Evolutionary conservation across 768 basidiomycete genomes (phyloP), one percentile per base, ranked within the genome.

Genomic region (Kwoniella shandongensis): DNA sequence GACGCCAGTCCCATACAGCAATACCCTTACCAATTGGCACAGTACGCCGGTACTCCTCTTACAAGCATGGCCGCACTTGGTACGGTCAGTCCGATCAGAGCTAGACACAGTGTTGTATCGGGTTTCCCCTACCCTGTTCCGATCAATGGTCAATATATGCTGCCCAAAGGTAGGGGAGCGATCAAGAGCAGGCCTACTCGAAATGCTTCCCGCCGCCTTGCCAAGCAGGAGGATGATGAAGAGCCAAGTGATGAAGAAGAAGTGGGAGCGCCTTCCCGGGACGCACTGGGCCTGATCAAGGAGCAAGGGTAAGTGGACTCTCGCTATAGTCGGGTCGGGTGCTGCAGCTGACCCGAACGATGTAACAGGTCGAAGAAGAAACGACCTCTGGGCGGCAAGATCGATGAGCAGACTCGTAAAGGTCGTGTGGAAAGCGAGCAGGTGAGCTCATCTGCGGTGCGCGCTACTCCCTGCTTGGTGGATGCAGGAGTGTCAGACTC

Each of bases 391-490:
- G n/a, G n/a, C n/a, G n/a, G n/a, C n/a, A n/a, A n/a, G n/a, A n/a
- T n/a, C n/a, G n/a, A n/a, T n/a, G n/a, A 32, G 32, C 32, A 62
- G 20, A 46, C 62, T 15, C 55, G 63, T 11, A 55, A 60, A 44
- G 57, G 51, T 20, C 38, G 67, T 20, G 66, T 66, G 18, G 65
- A 69, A 36, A 66, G 62, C 51, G 67, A 69, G 62, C 64, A 69
- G 64, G 67, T 65, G 61, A 65, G 67, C 52, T 54, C 61, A 47
- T 61, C 65, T 38, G 50, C 62, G 62, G 59, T 64, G 57, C 57
- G 61, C 62, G 38, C 46, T 51, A 41, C 42, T 49, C 51, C 48
- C 30, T 55, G 54, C n/a, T 29, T 32, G 32, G 32, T 53, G n/a
- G 35, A 27, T 51, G 46, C 47, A 39, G 25, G 47, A 41, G 40